Base-by-base conservation (phyloP, 768 basidiomycete species). In the Collybiopsis luxurians region DNA sequence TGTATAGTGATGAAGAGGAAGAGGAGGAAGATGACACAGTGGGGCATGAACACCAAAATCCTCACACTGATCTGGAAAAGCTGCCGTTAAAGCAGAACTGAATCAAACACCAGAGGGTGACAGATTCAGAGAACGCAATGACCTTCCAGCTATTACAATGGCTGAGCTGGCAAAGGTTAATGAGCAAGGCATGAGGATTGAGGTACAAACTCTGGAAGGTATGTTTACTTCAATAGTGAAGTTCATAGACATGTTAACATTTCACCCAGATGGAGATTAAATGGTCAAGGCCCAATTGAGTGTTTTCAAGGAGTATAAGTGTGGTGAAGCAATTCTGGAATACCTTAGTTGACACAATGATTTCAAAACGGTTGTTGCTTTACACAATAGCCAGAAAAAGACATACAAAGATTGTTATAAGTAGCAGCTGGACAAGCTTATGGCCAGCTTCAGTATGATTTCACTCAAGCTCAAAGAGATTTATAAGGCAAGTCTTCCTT, bases 391-490 rank as follows among this genome's bases (percentile, higher is more conserved):
- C 0, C 86, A 92, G 70, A 99, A 98, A 77, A 79, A 84, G 52
- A 79, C 79, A 38, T 93, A 95, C 58, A 96, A 98, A 47, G 80
- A 82, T 19, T 75, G 97, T 58, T 77, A 92, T 60, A 97, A 96
- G 68, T 84, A 89, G 66, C 83, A 96, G 12, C 74, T 98, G 53
- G 90, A 95, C 52, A 92, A 96, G 71, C 98, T 99, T 69, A 98
- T 98, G 95, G 76, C 86, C 26, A 96, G 96, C 24, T 98, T 98
- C 70, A 93, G 79, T 60, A 69, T 85, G 53, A 98, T 99, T 61
- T 95, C 95, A 1, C 72, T 92, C 67, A 99, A 98, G 73, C 77
- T 99, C 61, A 99, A 99, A 77, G 97, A 98, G 74, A 99, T 99
- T 97, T 99, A 99, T 66, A 96, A 98, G 85, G 95, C 94, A 44